Base-by-base conservation (phyloP, 202 grass and related monocot genomes). In the Schoenoplectus triqueter region DNA sequence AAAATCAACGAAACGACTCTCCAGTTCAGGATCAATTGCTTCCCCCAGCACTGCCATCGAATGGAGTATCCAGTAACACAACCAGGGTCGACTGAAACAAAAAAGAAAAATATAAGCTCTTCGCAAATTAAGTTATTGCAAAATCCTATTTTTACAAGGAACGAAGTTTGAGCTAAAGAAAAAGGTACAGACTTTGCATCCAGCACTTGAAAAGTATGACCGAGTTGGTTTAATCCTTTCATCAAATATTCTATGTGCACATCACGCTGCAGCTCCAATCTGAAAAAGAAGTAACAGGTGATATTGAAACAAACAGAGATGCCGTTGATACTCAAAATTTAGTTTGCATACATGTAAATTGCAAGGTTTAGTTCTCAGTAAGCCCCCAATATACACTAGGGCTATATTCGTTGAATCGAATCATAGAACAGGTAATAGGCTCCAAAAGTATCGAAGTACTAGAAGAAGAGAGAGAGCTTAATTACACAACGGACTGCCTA, bases 11-110 rank as follows among this genome's bases (percentile, higher is more conserved):
- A 94, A 84, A 86, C 87, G 86, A 66, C 84, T 52, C 87, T 98
- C 93, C 0, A 99, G 84, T 84, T 99, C 89, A 51, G 92, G 78
- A 8, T 94, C 91, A 51, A 94, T 86, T 59, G 62, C 74, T 84
- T 99, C 93, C 17, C 94, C 96, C 70, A 99, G 77, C 59, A 99
- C 73, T 41, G 86, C 80, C 88, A 95, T 82, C 8, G 91, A 81
- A 77, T 95, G 96, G 81, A 94, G 83, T 82, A 99, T 99, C 96
- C 96, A 99, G 52, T 99, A 99, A 85, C 96, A 99, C 55, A 99
- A 5, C 96, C 93, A 99, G 85, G 96, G 93, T 61, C 93, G 96
- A 82, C 96, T 99, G 84, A 52, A 90, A 41, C 31, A 69, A 31
- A 31, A 31, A 31, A 31, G 89, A 76, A 54, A 2, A 78, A 78